Base-by-base conservation (phyloP, 345 rosid species). In the Noccaea caerulescens region DNA sequence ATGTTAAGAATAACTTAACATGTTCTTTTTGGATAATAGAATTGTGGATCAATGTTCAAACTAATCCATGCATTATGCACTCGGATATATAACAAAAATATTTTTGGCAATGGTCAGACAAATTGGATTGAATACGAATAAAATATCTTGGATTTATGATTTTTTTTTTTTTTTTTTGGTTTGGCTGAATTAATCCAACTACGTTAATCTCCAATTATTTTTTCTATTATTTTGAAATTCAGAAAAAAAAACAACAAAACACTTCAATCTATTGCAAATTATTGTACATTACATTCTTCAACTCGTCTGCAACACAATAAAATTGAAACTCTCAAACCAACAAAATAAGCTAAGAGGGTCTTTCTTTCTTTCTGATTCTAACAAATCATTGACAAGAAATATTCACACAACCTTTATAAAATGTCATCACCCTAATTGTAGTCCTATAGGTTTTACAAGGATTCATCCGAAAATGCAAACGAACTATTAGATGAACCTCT, bases 401-500 rank as follows among this genome's bases (percentile, higher is more conserved):
- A 75, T 75, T 68, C 79, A 75, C 79, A 75, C 20, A 23, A 23
- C 58, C 23, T 45, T 58, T 25, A 51, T 44, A 53, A 37, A 39
- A 61, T 53, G 14, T 55, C 58, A 56, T 75, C 69, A 45, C 63
- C 32, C 65, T 68, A 75, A 55, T 16, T 2, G 43, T 34, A 60
- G 12, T 34, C 51, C 25, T 68, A n/a, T 53, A 68, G 36, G 1
- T 13, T 20, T 14, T 80, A 84, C 42, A 78, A 78, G 10, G 90
- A 91, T 61, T 88, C 88, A 65, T 88, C 94, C 3, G 97, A 87
- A 77, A 82, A 89, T 27, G 81, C 86, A 55, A 84, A 87, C 3
- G 98, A 91, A 78, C 91, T 86, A 47, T 87, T 82, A 18, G 98
- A 89, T 25, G 94, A 88, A 45, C 79, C 92, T 68, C 86, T 81